Percentiles rank a stretch among this genome's conserved stretches.
Evolutionary conservation across 768 basidiomycete species (phyloP).

Genomic region (Lactifluus echinatus): DNA sequence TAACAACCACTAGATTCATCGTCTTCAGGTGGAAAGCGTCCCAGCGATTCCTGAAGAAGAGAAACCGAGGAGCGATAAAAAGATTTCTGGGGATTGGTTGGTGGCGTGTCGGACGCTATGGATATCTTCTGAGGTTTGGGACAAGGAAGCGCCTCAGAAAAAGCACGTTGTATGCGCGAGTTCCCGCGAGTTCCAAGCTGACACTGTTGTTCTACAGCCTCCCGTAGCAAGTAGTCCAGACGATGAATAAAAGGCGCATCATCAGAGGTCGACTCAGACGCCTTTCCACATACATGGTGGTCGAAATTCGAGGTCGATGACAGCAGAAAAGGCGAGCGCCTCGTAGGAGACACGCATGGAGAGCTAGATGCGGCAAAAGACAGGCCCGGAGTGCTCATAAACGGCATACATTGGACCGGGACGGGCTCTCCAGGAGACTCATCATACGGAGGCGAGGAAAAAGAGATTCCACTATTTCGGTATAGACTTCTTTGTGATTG

Average conservation of each 20-base stretch:
- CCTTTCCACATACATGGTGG: background rate
- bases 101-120: background rate
- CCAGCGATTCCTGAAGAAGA: background rate
- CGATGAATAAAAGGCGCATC: background rate
- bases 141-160: background rate
- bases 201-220: background rate
- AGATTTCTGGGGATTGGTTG: background rate
- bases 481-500: background rate
- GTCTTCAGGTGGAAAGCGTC: background rate
- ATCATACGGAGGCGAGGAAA: background rate
- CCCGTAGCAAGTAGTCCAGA: background rate
- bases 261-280: background rate
- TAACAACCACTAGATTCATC: background rate
- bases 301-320: background rate
- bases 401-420: background rate
- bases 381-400: constrained; percentile 11
- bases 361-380: constrained; percentile 10
- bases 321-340: background rate
- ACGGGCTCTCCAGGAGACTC: background rate
- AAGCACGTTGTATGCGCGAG: constrained; percentile 2
- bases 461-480: background rate
- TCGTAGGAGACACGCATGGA: background rate
- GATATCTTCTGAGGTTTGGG: background rate
- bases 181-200: background rate
- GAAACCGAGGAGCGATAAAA: background rate